A percentile compares a stretch with the other conserved stretches of the same genome.
Evolutionary conservation across 106 monocot genomes (phyloP).

Genomic region (Gastrodia elata): DNA sequence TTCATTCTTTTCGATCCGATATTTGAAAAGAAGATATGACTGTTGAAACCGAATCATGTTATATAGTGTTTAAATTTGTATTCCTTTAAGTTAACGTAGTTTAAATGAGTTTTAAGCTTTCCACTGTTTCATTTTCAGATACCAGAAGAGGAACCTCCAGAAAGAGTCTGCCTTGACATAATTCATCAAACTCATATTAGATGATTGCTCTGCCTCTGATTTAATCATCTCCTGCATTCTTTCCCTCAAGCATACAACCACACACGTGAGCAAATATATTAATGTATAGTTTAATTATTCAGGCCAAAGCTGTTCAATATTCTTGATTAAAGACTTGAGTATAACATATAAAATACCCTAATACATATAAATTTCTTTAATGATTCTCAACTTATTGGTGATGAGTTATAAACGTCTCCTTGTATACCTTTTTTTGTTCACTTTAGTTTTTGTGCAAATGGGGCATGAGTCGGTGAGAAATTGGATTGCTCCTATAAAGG

Average conservation of each 20-base stretch:
- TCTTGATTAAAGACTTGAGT: too few relatives aligned
- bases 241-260: neutral
- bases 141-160: slow-evolving; percentile 5
- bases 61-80: neutral
- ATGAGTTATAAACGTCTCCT: too few relatives aligned
- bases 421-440: too few relatives aligned
- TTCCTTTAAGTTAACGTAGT: neutral
- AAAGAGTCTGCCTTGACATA: slow-evolving; percentile 1
- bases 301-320: too few relatives aligned
- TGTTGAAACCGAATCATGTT: neutral
- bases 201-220: neutral
- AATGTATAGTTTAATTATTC: too few relatives aligned
- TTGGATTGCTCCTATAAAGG: too few relatives aligned
- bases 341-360: too few relatives aligned
- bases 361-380: too few relatives aligned
- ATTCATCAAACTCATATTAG: neutral
- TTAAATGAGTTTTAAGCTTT: neutral
- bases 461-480: too few relatives aligned
- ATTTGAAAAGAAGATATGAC: neutral
- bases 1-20: neutral
- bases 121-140: neutral
- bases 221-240: neutral
- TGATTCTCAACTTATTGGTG: too few relatives aligned
- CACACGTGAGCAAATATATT: too few relatives aligned
- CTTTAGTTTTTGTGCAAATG: too few relatives aligned